Conservation (phyloP, 1,284 basidiomycete species). For the Leccinum huronense region DNA sequence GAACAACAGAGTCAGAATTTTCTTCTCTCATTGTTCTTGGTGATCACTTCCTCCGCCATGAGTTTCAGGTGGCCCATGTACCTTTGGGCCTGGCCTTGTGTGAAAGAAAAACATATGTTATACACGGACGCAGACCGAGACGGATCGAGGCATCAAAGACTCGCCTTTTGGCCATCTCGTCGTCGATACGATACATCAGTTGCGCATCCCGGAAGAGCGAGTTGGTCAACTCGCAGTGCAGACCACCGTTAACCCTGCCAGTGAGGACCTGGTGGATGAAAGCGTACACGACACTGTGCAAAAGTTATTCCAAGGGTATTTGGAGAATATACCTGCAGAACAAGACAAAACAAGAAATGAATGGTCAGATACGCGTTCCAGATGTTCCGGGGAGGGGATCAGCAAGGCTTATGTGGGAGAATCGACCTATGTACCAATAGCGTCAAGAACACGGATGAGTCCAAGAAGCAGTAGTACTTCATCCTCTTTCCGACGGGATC, state of each 20-base stretch:
- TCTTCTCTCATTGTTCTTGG: slow-evolving; percentile 19
- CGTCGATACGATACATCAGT: slow-evolving; percentile 80
- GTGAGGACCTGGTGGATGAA: slow-evolving; percentile 94
- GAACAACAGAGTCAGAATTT: no score
- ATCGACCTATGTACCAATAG: slow-evolving; percentile 59
- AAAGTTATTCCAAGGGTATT: slow-evolving; percentile 98
- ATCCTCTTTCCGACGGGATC: slow-evolving; percentile 69
- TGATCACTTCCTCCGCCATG: slow-evolving; percentile 89
- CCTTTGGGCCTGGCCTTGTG: slow-evolving; percentile 63
- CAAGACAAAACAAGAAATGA: no score
- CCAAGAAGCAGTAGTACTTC: slow-evolving; percentile 68
- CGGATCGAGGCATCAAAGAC: slow-evolving; percentile 22
- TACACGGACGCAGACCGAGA: slow-evolving; percentile 10
- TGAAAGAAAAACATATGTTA: slow-evolving; percentile 9
- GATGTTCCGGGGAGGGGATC: no score
- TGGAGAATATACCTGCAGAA: slow-evolving; percentile 62
- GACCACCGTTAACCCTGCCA: slow-evolving; percentile 72
- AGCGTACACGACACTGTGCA: slow-evolving; percentile 95
- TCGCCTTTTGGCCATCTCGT: slow-evolving; percentile 71
- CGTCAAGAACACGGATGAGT: slow-evolving; percentile 68
- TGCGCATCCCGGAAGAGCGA: slow-evolving; percentile 78
- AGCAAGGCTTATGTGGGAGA: slow-evolving; percentile 1
- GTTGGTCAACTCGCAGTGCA: slow-evolving; percentile 79
- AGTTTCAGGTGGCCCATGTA: slow-evolving; percentile 98
- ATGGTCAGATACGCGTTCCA: no score